Conservation (phyloP, 768 basidiomycete genomes). For the Suillus lakei region DNA sequence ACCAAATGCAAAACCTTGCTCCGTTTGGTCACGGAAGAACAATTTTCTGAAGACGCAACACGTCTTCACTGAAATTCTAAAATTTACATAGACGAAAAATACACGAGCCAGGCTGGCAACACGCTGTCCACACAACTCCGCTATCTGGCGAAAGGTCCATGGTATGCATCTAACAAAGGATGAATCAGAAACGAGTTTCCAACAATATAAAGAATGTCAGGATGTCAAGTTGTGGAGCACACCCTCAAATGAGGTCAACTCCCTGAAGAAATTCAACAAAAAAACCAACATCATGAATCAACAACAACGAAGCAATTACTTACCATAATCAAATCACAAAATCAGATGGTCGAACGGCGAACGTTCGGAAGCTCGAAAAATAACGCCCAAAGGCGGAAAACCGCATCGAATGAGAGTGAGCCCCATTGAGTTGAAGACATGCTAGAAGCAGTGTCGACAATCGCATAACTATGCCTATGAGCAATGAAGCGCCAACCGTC, state of each 20-base stretch:
- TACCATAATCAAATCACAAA: constrained; percentile 19
- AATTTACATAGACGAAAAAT: background rate
- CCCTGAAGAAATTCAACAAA: constrained; percentile 92
- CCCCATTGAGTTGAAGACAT: constrained; percentile 85
- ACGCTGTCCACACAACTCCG: background rate
- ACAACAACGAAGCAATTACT: constrained; percentile 24
- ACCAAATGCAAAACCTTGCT: background rate
- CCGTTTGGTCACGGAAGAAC: background rate
- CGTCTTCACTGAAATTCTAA: background rate
- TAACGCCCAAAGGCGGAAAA: constrained; percentile 10
- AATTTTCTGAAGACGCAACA: background rate
- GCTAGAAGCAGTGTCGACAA: constrained; percentile 50
- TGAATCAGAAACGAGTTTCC: constrained; percentile 15
- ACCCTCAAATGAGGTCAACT: constrained; percentile 69
- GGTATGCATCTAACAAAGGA: constrained; percentile 1
- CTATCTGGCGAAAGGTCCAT: background rate
- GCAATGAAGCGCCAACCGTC: constrained; percentile 60
- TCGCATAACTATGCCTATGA: constrained; percentile 92
- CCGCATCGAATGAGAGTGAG: constrained; percentile 81
- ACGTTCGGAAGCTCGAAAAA: constrained; percentile 62
- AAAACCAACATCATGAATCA: constrained; percentile 58
- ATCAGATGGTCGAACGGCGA: constrained; percentile 49
- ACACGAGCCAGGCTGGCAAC: background rate
- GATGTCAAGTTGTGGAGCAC: constrained; percentile 80
- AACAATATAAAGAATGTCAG: constrained; percentile 20